Evolutionary conservation across 1,139 yeast genomes (phyloP), one percentile per base, ranked within the genome.

Genomic region (Nematodospora anomalae): DNA sequence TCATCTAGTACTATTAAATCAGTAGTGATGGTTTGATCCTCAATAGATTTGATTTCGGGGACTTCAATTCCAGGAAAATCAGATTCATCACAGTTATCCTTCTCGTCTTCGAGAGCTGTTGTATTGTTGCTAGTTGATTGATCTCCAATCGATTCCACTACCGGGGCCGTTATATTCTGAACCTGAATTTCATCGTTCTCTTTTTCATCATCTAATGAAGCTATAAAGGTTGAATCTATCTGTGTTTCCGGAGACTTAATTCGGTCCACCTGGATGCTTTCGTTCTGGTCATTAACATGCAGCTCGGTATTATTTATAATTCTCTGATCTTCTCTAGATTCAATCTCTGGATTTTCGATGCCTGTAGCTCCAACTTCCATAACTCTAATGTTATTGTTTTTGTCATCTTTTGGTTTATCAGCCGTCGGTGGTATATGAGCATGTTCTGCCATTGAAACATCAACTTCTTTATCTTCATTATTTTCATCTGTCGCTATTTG

Each of bases 1-100:
- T 13, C 38, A 34, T 35, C 37, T 22, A 38, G 35, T 31, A 29
- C 41, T 26, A 32, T 30, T 25, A 23, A 36, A 31, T 28, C 33
- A 12, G 28, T 38, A 15, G 30, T 6, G 8, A 18, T 8, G 8
- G 6, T 18, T 18, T 18, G 21, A 18, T 23, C 29, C 16, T 26
- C 29, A 26, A 26, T 13, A 14, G 16, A 12, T 26, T 26, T 10
- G 6, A 26, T 26, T 26, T 26, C 29, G 5, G 29, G 11, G 11
- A 12, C 29, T 13, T 25, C 28, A 12, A 20, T 20, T 20, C 6
- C 9, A 20, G 22, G 22, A 6, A 20, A 20, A 20, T 20, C 22
- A 20, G 9, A 6, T 6, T 20, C n/a, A n/a, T n/a, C n/a, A n/a
- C n/a, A n/a, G n/a, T n/a, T n/a, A n/a, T n/a, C n/a, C n/a, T n/a